Evolutionary conservation across 2,329 filamentous ascomycete species (phyloP).

Genomic region (Ophiostoma sp.): DNA sequence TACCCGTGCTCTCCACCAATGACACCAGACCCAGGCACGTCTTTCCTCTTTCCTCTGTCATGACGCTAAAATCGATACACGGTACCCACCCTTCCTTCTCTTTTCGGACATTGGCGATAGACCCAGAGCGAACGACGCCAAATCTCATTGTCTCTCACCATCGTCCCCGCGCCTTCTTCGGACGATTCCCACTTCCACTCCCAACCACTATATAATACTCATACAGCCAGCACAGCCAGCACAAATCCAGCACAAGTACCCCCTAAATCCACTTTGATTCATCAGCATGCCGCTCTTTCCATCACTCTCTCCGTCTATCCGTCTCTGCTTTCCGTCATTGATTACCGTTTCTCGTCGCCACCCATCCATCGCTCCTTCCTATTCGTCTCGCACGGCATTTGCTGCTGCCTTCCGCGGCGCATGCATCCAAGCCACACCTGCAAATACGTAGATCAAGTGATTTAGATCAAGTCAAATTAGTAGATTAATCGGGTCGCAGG

Average conservation of each 20-base stretch:
- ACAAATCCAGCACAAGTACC: background rate
- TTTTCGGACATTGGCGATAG: slow-evolving; percentile 21
- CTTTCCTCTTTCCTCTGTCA: slow-evolving; percentile 13
- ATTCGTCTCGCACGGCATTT: background rate
- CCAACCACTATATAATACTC: background rate
- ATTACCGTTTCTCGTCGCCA: background rate
- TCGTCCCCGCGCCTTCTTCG: slow-evolving; percentile 12
- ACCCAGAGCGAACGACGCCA: slow-evolving; percentile 16
- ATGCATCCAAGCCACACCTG: background rate
- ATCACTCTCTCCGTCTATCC: background rate
- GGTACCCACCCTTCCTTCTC: slow-evolving; percentile 14
- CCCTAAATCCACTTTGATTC: slow-evolving; percentile 15
- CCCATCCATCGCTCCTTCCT: background rate
- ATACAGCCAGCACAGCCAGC: background rate
- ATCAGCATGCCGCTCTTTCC: slow-evolving; percentile 15
- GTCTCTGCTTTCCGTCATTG: background rate
- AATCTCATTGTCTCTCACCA: slow-evolving; percentile 10
- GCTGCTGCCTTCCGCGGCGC: background rate
- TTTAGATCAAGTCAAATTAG: background rate
- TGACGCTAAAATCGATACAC: slow-evolving; percentile 17
- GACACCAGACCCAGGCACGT: slow-evolving; percentile 14
- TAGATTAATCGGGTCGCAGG: background rate
- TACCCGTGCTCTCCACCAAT: slow-evolving; percentile 19
- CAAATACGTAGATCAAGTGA: background rate
- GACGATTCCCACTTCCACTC: background rate